Evolutionary conservation across 2,329 filamentous ascomycete species (phyloP).

Genomic region (Penicillium sp.): DNA sequence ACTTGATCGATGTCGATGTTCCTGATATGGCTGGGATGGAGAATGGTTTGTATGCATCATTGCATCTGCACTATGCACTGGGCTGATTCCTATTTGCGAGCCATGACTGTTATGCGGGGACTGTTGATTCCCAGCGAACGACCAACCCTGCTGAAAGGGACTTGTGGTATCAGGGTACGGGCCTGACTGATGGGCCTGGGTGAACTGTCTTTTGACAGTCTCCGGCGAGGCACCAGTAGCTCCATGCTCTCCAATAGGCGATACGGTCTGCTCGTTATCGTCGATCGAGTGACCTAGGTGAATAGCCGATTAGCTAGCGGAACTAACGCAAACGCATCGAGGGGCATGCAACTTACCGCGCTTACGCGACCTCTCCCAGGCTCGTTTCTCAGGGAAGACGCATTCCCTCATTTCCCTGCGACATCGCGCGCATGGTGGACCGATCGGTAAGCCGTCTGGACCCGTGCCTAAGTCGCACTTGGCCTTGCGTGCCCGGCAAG

Average conservation of each 20-base stretch:
- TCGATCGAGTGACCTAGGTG: constrained; percentile 20
- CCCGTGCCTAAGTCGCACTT: constrained; percentile 54
- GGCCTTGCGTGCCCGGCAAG: constrained; percentile 57
- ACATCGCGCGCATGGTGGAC: constrained; percentile 54
- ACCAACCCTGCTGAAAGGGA: constrained; percentile 22
- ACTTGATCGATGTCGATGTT: constrained; percentile 30
- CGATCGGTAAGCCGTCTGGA: constrained; percentile 43
- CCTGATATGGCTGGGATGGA: constrained; percentile 17
- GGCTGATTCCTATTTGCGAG: constrained; percentile 20
- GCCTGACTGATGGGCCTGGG: constrained; percentile 8
- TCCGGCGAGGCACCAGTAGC: constrained; percentile 10
- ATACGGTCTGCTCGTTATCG: constrained; percentile 9
- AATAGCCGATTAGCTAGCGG: constrained; percentile 15
- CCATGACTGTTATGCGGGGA: constrained; percentile 18
- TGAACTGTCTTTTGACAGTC: constrained; percentile 2
- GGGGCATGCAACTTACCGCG: constrained; percentile 29
- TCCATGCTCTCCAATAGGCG: constrained; percentile 11
- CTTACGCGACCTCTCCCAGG: constrained; percentile 45
- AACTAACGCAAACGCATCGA: background rate
- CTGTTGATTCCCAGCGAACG: constrained; percentile 14
- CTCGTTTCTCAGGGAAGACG: constrained; percentile 50
- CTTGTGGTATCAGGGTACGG: constrained; percentile 17
- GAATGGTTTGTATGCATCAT: constrained; percentile 10
- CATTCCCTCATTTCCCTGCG: constrained; percentile 56
- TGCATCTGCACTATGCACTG: constrained; percentile 6